Conservation (phyloP, 1,139 yeast species). For the Kodamaea derodonti region DNA sequence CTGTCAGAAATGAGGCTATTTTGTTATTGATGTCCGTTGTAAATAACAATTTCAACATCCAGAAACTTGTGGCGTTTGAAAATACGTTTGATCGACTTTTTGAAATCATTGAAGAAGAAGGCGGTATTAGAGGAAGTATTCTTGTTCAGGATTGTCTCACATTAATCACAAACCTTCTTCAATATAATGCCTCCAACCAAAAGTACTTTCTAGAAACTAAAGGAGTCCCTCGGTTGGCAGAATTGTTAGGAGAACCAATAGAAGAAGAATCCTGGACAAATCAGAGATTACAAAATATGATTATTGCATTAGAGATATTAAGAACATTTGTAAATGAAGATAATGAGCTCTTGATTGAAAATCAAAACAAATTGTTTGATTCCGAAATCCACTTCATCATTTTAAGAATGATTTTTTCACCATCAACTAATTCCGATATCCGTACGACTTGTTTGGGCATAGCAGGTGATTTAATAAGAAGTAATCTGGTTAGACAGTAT, state of each 20-base stretch:
- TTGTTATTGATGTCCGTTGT: constrained; percentile 79
- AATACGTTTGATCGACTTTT: constrained; percentile 84
- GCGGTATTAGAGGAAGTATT: constrained; percentile 87
- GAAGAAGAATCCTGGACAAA: constrained; percentile 56
- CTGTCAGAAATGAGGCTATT: constrained; percentile 86
- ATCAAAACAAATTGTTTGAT: constrained; percentile 61
- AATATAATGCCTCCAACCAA: constrained; percentile 88
- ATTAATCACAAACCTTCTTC: constrained; percentile 65
- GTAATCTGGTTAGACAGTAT: constrained; percentile 59
- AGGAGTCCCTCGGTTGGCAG: constrained; percentile 62
- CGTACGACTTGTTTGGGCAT: constrained; percentile 68
- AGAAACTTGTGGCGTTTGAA: constrained; percentile 91
- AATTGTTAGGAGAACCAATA: constrained; percentile 59
- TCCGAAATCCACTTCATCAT: constrained; percentile 65
- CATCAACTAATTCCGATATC: constrained; percentile 56
- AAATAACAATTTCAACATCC: constrained; percentile 80
- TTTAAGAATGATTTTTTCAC: constrained; percentile 65
- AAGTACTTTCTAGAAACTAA: constrained; percentile 83
- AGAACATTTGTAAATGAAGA: constrained; percentile 72
- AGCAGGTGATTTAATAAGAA: constrained; percentile 70
- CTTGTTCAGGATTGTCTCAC: constrained; percentile 87
- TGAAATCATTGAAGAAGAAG: constrained; percentile 76
- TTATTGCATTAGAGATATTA: constrained; percentile 67
- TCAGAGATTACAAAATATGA: constrained; percentile 65
- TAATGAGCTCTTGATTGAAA: constrained; percentile 55